Conservation (phyloP, 2,329 filamentous ascomycete genomes). For the Rugonectria rugulosa region DNA sequence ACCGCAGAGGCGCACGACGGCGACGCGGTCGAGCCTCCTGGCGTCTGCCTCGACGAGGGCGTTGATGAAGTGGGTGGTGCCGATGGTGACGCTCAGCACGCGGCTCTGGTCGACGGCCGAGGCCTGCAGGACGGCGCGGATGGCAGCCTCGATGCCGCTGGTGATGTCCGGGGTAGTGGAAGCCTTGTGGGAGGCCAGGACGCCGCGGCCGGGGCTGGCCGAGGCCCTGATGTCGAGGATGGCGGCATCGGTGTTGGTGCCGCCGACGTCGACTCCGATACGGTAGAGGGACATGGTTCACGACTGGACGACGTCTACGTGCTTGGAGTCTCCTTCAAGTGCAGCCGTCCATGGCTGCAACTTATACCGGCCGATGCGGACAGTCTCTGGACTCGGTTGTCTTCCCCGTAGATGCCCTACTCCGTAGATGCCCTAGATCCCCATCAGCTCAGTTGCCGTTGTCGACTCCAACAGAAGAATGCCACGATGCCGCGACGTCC, state of each 20-base stretch:
- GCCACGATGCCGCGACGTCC: neutral
- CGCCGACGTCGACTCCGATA: conserved; percentile 53
- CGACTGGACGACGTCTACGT: neutral
- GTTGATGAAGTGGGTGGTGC: conserved; percentile 60
- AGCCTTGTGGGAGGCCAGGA: conserved; percentile 57
- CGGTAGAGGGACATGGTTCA: conserved; percentile 49
- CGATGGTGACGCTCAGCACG: conserved; percentile 57
- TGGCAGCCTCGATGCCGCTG: conserved; percentile 54
- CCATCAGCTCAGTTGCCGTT: conserved; percentile 2
- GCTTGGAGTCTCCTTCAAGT: neutral
- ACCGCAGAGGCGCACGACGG: conserved; percentile 55
- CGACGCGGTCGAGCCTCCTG: conserved; percentile 51
- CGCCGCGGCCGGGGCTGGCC: conserved; percentile 46
- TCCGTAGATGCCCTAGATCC: neutral
- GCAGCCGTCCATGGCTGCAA: neutral
- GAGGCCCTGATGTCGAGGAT: conserved; percentile 51
- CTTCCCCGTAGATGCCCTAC: neutral
- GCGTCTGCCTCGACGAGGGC: conserved; percentile 56
- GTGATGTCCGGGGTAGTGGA: conserved; percentile 59
- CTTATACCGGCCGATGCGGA: neutral
- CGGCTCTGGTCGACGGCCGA: conserved; percentile 47
- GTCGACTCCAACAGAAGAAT: neutral
- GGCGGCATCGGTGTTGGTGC: conserved; percentile 54
- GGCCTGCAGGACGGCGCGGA: conserved; percentile 50
- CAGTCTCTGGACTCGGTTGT: neutral